Evolutionary conservation across 345 rosid genomes (phyloP).

Genomic region (Triadica sebifera): DNA sequence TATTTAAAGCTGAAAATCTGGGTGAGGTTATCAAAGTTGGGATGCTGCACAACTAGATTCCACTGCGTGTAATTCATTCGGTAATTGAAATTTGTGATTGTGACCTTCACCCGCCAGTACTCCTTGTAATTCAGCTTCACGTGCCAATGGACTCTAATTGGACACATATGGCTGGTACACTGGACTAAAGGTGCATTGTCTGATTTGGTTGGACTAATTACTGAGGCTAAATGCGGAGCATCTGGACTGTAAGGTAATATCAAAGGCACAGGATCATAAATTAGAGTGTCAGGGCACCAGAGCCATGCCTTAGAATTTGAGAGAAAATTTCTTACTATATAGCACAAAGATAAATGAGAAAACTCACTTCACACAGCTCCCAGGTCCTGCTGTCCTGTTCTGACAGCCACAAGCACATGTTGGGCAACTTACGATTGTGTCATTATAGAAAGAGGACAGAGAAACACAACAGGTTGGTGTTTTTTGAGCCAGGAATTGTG

Average conservation of each 20-base stretch:
- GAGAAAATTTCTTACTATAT: neutral
- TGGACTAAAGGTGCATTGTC: conserved; percentile 30
- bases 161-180: conserved; percentile 38
- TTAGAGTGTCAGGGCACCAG: neutral
- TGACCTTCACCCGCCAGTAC: conserved; percentile 33
- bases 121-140: conserved; percentile 33
- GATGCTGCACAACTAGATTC: conserved; percentile 35
- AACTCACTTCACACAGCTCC: conserved; percentile 29
- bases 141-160: conserved; percentile 33
- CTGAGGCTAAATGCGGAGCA: conserved; percentile 31
- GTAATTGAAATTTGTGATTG: conserved; percentile 32
- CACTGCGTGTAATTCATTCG: conserved; percentile 29
- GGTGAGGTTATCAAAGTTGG: conserved; percentile 34
- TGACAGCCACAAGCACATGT: conserved; percentile 37
- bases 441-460: conserved; percentile 32
- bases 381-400: conserved; percentile 20
- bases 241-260: conserved; percentile 22
- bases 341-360: neutral
- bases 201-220: conserved; percentile 18
- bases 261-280: neutral
- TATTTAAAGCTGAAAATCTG: conserved; percentile 30
- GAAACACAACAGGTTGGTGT: conserved; percentile 36
- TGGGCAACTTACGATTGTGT: conserved; percentile 29
- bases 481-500: conserved; percentile 36
- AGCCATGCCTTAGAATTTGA: neutral